Evolutionary conservation across 441 rosid genomes (phyloP), one percentile per base, ranked within the genome.

Genomic region (Brassica balearica): DNA sequence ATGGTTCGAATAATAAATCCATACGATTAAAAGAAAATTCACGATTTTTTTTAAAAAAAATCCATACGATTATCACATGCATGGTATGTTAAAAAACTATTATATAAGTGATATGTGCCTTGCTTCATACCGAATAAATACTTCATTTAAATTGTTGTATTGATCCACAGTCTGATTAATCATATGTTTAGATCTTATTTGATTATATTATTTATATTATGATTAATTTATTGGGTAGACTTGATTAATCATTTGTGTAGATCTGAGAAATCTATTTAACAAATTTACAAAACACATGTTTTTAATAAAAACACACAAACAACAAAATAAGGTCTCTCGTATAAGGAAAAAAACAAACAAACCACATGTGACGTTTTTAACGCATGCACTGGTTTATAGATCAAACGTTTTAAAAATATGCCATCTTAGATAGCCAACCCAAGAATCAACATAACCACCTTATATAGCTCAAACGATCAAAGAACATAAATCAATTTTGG

Each of bases 361-460:
- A 22, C 38, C 14, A 60, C 69, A 72, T 67, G 69, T 61, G 70
- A 15, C 74, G 69, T 56, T 32, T 29, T n/a, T 32, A 48, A 15
- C n/a, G 32, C 77, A 73, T 68, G 77, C 74, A 72, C 59, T 22
- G 58, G 43, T 60, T 41, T 12, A 46, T 19, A 46, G 43, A 72
- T 72, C 77, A 72, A 58, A 66, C 64, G 59, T 72, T 67, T 78
- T 48, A n/a, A 71, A 71, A 58, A 64, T 70, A 77, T 43, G 51
- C 51, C 9, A 43, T 43, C n/a, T 43, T 43, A 46, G 55, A 46
- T 46, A 29, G 34, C 34, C 34, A 29, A 29, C 34, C 34, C 34
- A 29, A 29, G 5, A 29, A 29, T 29, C 34, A 29, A 29, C 34
- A 29, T 29, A 29, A 29, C 34, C 34, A 29, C 34, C 34, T 29